phyloP scores from a whole-genome alignment of 169 alveolate species.

The Cyclospora cayetanensis region DNA sequence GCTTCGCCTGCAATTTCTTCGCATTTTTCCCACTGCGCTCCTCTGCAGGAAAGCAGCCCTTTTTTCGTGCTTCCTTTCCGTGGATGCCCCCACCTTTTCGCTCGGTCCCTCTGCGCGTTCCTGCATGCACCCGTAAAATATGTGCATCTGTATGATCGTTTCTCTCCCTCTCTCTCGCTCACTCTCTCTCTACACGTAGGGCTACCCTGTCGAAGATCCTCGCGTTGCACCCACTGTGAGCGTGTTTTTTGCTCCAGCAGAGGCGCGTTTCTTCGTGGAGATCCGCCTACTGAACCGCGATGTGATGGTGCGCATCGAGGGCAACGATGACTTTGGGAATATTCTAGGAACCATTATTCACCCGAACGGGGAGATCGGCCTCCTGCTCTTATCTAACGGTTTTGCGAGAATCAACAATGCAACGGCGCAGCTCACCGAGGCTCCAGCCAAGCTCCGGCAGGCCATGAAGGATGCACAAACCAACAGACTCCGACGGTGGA shows the following conservation, averaged over 20 bases:
- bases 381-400: constrained; percentile 61
- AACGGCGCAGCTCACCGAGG: constrained; percentile 31
- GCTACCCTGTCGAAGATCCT: too few relatives aligned
- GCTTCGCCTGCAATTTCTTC: background rate
- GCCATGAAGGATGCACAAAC: constrained; percentile 63
- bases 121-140: background rate
- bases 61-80: too few relatives aligned
- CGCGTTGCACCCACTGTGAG: background rate
- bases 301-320: constrained; percentile 70
- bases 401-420: constrained; percentile 48
- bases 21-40: background rate
- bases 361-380: constrained; percentile 69
- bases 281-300: constrained; percentile 70
- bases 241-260: constrained; percentile 42
- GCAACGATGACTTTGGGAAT: constrained; percentile 50
- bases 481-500: constrained; percentile 60
- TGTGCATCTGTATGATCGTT: background rate
- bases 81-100: too few relatives aligned
- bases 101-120: background rate
- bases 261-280: constrained; percentile 72
- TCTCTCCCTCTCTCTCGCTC: background rate
- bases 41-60: too few relatives aligned
- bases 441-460: background rate
- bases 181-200: background rate
- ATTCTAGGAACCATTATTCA: constrained; percentile 62